Evolutionary conservation across 345 rosid genomes (phyloP).

Genomic region (Clarkia xantiana): DNA sequence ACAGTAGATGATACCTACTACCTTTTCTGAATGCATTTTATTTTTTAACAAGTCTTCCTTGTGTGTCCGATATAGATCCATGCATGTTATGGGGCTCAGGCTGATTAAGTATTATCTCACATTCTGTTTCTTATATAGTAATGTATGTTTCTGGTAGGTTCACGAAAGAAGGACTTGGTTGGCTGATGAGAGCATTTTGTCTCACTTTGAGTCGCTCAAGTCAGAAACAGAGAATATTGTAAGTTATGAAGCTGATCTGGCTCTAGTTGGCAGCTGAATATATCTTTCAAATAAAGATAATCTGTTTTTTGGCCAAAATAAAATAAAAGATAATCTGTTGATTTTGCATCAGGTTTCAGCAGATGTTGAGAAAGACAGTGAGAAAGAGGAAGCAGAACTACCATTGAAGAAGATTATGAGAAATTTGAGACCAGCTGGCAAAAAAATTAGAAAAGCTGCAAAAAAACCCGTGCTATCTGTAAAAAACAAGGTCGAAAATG

Average conservation of each 20-base stretch:
- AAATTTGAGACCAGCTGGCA: slow-evolving; percentile 53
- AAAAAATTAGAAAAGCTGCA: slow-evolving; percentile 34
- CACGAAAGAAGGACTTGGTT: slow-evolving; percentile 59
- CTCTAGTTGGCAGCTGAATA: neutral
- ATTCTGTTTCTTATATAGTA: neutral
- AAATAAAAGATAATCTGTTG: neutral
- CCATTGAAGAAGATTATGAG: slow-evolving; percentile 68
- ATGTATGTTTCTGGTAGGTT: slow-evolving; percentile 31
- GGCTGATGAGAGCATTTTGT: slow-evolving; percentile 55
- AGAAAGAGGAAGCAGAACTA: slow-evolving; percentile 63
- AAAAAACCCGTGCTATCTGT: slow-evolving; percentile 31
- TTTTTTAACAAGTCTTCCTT: too few relatives aligned
- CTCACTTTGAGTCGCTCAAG: slow-evolving; percentile 63
- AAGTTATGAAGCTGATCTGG: slow-evolving; percentile 14
- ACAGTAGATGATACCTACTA: too few relatives aligned
- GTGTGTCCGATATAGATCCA: neutral
- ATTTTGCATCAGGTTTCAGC: slow-evolving; percentile 32
- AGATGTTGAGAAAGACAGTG: slow-evolving; percentile 36
- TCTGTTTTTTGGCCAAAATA: too few relatives aligned
- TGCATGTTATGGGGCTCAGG: neutral
- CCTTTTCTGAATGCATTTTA: too few relatives aligned
- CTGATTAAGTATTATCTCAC: too few relatives aligned
- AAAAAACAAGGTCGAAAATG: slow-evolving; percentile 38
- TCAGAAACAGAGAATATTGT: slow-evolving; percentile 43
- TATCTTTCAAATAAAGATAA: neutral